Conservation (phyloP, 2,329 filamentous ascomycete species). For the Venturia oleaginea region DNA sequence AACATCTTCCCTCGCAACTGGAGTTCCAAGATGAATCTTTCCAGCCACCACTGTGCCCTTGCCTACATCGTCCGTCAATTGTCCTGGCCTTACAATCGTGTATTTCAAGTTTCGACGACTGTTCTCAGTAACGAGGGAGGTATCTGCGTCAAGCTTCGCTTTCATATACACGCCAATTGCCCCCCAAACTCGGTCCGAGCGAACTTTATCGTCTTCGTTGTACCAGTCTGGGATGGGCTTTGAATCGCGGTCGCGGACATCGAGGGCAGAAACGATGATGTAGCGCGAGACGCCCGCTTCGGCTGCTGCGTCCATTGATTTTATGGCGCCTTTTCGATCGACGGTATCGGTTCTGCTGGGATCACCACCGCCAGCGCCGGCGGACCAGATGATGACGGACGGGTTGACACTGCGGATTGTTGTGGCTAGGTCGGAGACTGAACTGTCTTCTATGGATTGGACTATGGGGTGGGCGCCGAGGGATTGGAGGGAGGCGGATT, state of each 20-base stretch:
- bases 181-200: constrained; percentile 31
- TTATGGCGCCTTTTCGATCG: constrained; percentile 54
- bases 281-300: constrained; percentile 36
- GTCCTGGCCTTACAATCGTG: constrained; percentile 37
- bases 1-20: constrained; percentile 48
- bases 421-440: constrained; percentile 28
- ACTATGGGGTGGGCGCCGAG: constrained; percentile 36
- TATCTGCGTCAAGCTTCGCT: constrained; percentile 37
- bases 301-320: constrained; percentile 48
- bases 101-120: constrained; percentile 31
- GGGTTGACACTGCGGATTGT: constrained; percentile 29
- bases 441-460: constrained; percentile 33
- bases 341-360: constrained; percentile 48
- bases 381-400: constrained; percentile 27
- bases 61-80: constrained; percentile 38
- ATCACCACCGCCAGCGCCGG: constrained; percentile 26
- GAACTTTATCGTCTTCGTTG: constrained; percentile 28
- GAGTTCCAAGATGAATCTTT: constrained; percentile 29
- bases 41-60: constrained; percentile 35
- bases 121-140: constrained; percentile 31
- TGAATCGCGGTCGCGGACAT: constrained; percentile 38
- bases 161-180: constrained; percentile 32
- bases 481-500: constrained; percentile 27
- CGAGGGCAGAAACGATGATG: constrained; percentile 54
- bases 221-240: constrained; percentile 37